A percentile compares a stretch with the other conserved stretches of the same genome.
These are phyloP conservation scores for Aspergillus ellipticus DNA, from an alignment of 495 filamentous ascomycete genomes.

Conservation along the genomic window DNA sequence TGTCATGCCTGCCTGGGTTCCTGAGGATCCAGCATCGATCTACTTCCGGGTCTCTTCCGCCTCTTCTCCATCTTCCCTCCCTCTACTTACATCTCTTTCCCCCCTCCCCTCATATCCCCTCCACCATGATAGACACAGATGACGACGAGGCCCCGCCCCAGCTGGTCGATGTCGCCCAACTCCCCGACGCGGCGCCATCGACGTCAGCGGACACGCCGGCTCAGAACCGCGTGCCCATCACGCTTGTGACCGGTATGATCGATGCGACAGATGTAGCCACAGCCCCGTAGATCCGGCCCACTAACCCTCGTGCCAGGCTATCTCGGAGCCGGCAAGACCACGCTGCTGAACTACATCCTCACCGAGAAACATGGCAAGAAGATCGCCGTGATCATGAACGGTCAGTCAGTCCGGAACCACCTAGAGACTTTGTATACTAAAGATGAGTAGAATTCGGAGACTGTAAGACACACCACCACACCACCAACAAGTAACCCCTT, in stretches of 20 bases:
- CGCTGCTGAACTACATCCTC: conserved; percentile 91
- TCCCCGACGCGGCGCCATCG: conserved; percentile 26
- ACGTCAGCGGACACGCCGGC: conserved; percentile 38
- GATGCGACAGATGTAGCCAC: conserved; percentile 1
- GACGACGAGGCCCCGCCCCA: conserved; percentile 73
- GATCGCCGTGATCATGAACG: conserved; percentile 96
- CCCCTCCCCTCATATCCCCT: neutral
- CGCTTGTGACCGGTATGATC: conserved; percentile 79
- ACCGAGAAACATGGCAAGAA: conserved; percentile 93
- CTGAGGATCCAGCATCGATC: conserved; percentile 15
- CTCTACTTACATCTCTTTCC: neutral
- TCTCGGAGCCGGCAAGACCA: conserved; percentile 93
- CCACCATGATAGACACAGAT: conserved; percentile 44
- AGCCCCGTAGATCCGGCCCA: neutral
- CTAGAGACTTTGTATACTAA: conserved; percentile 2
- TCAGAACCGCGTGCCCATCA: conserved; percentile 75
- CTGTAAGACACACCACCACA: conserved; percentile 54
- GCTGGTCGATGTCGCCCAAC: conserved; percentile 55
- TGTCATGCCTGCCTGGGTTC: conserved; percentile 29
- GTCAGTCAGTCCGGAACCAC: conserved; percentile 40
- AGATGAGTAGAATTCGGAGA: conserved; percentile 79
- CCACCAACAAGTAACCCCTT: neutral
- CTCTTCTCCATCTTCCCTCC: neutral
- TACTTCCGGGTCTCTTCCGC: neutral
- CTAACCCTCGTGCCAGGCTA: conserved; percentile 52